A percentile compares a stretch with the other conserved stretches of the same genome.
Evolutionary conservation across 176 grass and related monocot genomes (phyloP).

Genomic region (Avena eriantha): DNA sequence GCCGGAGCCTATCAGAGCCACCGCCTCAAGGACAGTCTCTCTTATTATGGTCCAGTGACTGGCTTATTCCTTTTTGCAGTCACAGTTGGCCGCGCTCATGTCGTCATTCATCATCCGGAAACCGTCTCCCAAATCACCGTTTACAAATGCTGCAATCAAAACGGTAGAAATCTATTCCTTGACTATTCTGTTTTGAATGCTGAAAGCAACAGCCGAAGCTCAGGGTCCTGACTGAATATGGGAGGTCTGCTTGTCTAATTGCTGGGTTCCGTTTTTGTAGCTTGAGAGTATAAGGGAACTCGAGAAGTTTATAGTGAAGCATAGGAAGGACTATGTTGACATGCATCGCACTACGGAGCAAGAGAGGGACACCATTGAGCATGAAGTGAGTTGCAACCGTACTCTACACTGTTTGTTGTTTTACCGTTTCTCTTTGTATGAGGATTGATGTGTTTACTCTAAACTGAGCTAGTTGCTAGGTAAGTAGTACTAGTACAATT

Average conservation of each 20-base stretch:
- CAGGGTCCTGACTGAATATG: neutral
- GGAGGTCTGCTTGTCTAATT: neutral
- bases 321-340: slow-evolving; percentile 88
- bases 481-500: neutral
- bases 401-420: neutral
- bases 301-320: slow-evolving; percentile 82
- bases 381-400: slow-evolving; percentile 65
- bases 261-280: slow-evolving; percentile 49
- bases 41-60: neutral
- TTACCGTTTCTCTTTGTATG: slow-evolving; percentile 4
- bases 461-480: neutral
- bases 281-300: slow-evolving; percentile 85
- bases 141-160: slow-evolving; percentile 82
- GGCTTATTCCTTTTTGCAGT: slow-evolving; percentile 40
- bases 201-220: neutral
- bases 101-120: slow-evolving; percentile 93
- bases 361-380: slow-evolving; percentile 95
- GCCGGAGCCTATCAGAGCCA: neutral
- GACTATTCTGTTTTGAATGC: neutral
- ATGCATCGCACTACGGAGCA: slow-evolving; percentile 89
- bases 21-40: neutral
- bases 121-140: slow-evolving; percentile 59
- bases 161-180: slow-evolving; percentile 53
- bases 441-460: slow-evolving; percentile 1
- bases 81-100: slow-evolving; percentile 74